Conservation (phyloP, 2,329 filamentous ascomycete genomes). For the Amauroascus verrucosus region DNA sequence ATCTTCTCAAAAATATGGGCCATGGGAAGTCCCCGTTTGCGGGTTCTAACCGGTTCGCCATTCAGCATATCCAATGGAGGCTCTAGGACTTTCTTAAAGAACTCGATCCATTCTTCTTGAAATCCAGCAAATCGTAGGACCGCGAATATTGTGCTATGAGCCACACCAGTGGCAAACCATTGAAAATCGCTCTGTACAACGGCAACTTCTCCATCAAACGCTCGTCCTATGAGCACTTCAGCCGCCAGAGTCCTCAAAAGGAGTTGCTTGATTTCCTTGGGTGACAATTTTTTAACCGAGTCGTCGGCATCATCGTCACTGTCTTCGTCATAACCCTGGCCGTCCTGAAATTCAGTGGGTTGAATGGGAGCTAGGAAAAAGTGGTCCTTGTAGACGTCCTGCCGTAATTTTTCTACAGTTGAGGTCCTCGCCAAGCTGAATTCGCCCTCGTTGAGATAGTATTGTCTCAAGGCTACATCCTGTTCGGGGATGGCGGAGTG, state of each 20-base stretch:
- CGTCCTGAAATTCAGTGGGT: slow-evolving; percentile 20
- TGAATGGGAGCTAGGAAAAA: slow-evolving; percentile 32
- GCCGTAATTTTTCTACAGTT: slow-evolving; percentile 16
- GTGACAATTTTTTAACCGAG: slow-evolving; percentile 15
- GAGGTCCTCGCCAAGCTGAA: too few relatives aligned
- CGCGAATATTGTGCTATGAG: slow-evolving; percentile 37
- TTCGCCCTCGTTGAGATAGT: slow-evolving; percentile 19
- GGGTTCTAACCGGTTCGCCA: slow-evolving; percentile 32
- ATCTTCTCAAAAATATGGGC: slow-evolving; percentile 40
- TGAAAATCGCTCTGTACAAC: slow-evolving; percentile 37
- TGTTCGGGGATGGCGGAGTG: slow-evolving; percentile 9
- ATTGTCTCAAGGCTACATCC: slow-evolving; percentile 22
- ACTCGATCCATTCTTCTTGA: slow-evolving; percentile 33
- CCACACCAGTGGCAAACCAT: slow-evolving; percentile 36
- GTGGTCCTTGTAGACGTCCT: slow-evolving; percentile 20
- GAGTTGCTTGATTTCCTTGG: slow-evolving; percentile 30
- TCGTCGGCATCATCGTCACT: slow-evolving; percentile 22
- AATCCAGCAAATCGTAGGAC: slow-evolving; percentile 40
- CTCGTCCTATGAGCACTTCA: slow-evolving; percentile 29
- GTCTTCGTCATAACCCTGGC: too few relatives aligned
- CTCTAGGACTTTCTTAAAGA: slow-evolving; percentile 39
- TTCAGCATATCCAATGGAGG: slow-evolving; percentile 35
- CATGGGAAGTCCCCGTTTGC: slow-evolving; percentile 39
- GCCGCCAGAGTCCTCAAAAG: slow-evolving; percentile 34
- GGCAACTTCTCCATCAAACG: slow-evolving; percentile 28